Conservation (phyloP, 2,329 filamentous ascomycete genomes). For the Chaetoscypha palmicola region DNA sequence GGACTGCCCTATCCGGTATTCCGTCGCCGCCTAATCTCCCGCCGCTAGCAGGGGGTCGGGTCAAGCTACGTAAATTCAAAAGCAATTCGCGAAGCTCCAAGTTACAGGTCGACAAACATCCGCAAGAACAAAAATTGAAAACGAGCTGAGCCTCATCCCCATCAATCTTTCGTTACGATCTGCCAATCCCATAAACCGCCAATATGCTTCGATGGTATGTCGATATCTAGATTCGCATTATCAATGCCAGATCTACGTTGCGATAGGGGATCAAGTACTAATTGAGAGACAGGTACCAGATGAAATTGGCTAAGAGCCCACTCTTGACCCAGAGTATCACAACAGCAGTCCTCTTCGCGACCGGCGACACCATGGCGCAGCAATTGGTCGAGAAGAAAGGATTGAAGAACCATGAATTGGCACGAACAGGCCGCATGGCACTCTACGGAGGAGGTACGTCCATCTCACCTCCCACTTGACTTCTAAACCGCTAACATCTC, state of each 20-base stretch:
- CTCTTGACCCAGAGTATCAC: slow-evolving; percentile 87
- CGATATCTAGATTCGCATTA: no score
- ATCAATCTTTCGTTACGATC: background rate
- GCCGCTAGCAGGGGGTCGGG: background rate
- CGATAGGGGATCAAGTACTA: no score
- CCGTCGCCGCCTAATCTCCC: slow-evolving; percentile 1
- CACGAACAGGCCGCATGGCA: slow-evolving; percentile 70
- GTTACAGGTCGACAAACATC: background rate
- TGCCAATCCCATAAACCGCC: slow-evolving; percentile 6
- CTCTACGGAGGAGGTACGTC: slow-evolving; percentile 66
- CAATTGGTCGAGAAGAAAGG: slow-evolving; percentile 82
- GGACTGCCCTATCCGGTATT: background rate
- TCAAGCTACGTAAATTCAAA: slow-evolving; percentile 2
- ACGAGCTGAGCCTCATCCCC: background rate
- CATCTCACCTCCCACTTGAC: slow-evolving; percentile 1
- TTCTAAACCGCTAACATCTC: slow-evolving; percentile 13
- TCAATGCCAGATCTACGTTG: no score
- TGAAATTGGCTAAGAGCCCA: slow-evolving; percentile 70
- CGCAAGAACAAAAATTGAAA: no score
- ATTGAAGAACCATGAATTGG: slow-evolving; percentile 64
- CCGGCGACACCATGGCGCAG: slow-evolving; percentile 85
- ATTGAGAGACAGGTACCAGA: slow-evolving; percentile 64
- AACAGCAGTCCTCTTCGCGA: slow-evolving; percentile 85
- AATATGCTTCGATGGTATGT: slow-evolving; percentile 30
- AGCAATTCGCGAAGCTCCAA: background rate